Conservation (phyloP, 176 grass and related monocot species). For the Sorghum bicolor region DNA sequence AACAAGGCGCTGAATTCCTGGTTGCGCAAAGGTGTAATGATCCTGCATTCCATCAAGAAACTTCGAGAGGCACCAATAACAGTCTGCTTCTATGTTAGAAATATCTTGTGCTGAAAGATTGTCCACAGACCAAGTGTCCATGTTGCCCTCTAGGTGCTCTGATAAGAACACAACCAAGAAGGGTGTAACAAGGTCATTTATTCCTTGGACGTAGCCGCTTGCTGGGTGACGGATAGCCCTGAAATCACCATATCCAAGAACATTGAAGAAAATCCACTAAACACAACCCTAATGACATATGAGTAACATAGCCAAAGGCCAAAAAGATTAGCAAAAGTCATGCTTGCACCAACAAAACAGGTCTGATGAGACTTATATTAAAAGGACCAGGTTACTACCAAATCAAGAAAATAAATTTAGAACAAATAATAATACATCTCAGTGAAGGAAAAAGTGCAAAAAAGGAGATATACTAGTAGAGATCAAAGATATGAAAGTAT, state of each 20-base stretch:
- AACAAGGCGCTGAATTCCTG: slow-evolving; percentile 95
- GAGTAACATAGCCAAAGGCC: background rate
- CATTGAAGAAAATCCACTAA: background rate
- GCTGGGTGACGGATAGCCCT: slow-evolving; percentile 97
- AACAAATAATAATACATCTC: background rate
- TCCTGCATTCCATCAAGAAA: slow-evolving; percentile 97
- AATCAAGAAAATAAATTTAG: background rate
- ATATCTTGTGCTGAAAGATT: slow-evolving; percentile 66
- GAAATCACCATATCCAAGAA: slow-evolving; percentile 19
- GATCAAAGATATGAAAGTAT: background rate
- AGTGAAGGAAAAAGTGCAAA: background rate
- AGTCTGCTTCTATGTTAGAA: slow-evolving; percentile 88
- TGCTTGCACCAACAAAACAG: background rate
- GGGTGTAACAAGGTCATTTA: slow-evolving; percentile 94
- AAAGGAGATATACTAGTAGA: background rate
- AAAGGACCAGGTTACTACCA: background rate
- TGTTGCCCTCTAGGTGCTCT: slow-evolving; percentile 79
- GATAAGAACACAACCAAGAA: slow-evolving; percentile 93
- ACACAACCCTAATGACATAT: background rate
- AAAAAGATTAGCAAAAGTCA: background rate
- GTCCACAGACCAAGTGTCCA: slow-evolving; percentile 82
- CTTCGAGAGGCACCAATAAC: slow-evolving; percentile 97
- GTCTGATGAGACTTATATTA: background rate
- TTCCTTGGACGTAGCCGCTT: slow-evolving; percentile 98
- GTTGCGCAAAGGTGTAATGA: slow-evolving; percentile 97